Conservation (phyloP, 2,329 filamentous ascomycete species). For the Waltergamsia citrina region DNA sequence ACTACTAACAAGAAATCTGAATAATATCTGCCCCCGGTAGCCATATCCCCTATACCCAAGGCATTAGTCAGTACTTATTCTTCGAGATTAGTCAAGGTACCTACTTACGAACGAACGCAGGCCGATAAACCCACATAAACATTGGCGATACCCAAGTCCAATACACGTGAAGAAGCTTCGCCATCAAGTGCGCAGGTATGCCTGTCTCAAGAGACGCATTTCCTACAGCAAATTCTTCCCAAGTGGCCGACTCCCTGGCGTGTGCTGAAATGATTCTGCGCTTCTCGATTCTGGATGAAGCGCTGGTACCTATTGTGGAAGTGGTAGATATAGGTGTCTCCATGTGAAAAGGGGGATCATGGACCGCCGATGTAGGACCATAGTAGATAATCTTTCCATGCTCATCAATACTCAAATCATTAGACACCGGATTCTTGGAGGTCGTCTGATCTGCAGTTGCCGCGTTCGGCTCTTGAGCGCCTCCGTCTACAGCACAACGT, state of each 20-base stretch:
- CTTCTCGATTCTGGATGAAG: conserved; percentile 5
- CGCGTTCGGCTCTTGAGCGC: background rate
- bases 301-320: conserved; percentile 7
- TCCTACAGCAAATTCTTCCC: conserved; percentile 15
- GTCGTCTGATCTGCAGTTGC: conserved; percentile 4
- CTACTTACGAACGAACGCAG: conserved; percentile 16
- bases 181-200: conserved; percentile 9
- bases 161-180: conserved; percentile 12
- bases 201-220: conserved; percentile 13
- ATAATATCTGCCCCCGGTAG: conserved; percentile 15
- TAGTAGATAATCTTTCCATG: conserved; percentile 15
- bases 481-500: background rate
- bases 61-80: background rate
- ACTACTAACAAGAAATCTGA: conserved; percentile 15
- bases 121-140: conserved; percentile 18
- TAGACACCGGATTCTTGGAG: background rate
- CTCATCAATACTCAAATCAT: conserved; percentile 12
- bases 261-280: conserved; percentile 10
- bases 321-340: conserved; percentile 6
- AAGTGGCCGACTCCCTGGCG: conserved; percentile 10
- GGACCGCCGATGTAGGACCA: conserved; percentile 16
- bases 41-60: conserved; percentile 14
- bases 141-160: conserved; percentile 15
- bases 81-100: background rate
- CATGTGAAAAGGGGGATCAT: conserved; percentile 9